Percentiles rank a stretch among this genome's conserved stretches.
Evolutionary conservation across 352 stramenopile genomes (phyloP).

Genomic region (Peronospora destructor): DNA sequence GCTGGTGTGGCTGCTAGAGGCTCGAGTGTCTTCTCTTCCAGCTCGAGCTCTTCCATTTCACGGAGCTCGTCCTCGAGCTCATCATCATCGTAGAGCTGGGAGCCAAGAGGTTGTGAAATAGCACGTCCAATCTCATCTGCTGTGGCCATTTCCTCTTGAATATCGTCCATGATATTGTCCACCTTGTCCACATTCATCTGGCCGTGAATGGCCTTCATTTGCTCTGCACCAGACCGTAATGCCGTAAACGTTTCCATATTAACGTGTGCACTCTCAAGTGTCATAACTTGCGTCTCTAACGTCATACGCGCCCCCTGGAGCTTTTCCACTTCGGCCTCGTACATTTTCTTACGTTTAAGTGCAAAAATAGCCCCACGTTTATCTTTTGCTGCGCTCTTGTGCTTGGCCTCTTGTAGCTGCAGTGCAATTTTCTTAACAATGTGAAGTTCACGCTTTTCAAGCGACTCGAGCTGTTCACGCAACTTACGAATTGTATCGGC

Average conservation of each 20-base stretch:
- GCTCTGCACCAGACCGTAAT: constrained; percentile 86
- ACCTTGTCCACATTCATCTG: constrained; percentile 96
- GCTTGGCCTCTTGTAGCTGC: constrained; percentile 92
- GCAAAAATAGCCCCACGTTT: constrained; percentile 96
- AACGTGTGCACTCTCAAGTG: constrained; percentile 86
- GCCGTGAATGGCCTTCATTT: constrained; percentile 94
- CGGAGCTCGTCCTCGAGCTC: constrained; percentile 92
- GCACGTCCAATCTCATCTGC: constrained; percentile 91
- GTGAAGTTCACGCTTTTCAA: constrained; percentile 93
- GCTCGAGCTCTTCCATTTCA: constrained; percentile 88
- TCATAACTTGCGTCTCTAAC: constrained; percentile 90
- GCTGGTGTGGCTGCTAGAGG: constrained; percentile 15
- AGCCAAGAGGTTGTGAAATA: constrained; percentile 91
- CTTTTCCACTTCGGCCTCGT: constrained; percentile 96
- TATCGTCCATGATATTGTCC: constrained; percentile 97
- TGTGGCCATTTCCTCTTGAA: constrained; percentile 95
- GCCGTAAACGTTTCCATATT: constrained; percentile 97
- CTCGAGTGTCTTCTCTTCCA: constrained; percentile 84
- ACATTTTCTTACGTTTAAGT: constrained; percentile 98
- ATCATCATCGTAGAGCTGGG: constrained; percentile 90
- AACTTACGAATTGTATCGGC: constrained; percentile 89
- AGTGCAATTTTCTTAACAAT: constrained; percentile 94
- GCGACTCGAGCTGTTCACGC: constrained; percentile 82
- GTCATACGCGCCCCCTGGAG: constrained; percentile 95
- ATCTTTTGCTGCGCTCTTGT: constrained; percentile 94